phyloP scores from a whole-genome alignment of 495 filamentous ascomycete genomes.

The Hypoxylon fuscum region DNA sequence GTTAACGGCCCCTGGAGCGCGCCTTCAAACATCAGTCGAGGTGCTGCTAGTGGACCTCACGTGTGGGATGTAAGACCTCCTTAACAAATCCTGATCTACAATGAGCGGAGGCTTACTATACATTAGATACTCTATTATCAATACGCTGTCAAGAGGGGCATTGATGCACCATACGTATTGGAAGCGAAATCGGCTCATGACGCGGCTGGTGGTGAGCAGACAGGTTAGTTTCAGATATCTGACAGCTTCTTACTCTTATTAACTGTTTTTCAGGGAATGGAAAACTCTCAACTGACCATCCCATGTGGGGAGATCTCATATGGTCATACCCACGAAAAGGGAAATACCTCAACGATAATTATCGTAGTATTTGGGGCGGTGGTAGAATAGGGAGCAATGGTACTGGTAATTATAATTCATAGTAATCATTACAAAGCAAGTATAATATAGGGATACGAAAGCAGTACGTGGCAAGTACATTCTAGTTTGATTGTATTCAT shows the following conservation, averaged over 20 bases:
- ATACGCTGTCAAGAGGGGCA: conserved; percentile 34
- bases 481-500: too few relatives aligned
- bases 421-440: background rate
- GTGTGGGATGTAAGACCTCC: conserved; percentile 24
- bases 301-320: conserved; percentile 40
- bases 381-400: conserved; percentile 31
- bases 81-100: background rate
- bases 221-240: background rate
- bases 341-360: conserved; percentile 18
- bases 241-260: background rate
- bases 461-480: too few relatives aligned
- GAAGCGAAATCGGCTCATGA: conserved; percentile 22
- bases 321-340: conserved; percentile 34
- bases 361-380: conserved; percentile 38
- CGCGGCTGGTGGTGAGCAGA: conserved; percentile 2
- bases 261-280: background rate
- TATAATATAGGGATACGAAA: too few relatives aligned
- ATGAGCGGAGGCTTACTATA: background rate
- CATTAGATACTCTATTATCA: conserved; percentile 37
- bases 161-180: conserved; percentile 26
- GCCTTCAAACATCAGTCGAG: conserved; percentile 41
- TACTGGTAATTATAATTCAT: conserved; percentile 9
- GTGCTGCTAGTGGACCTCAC: conserved; percentile 36
- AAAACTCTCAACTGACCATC: conserved; percentile 21
- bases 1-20: conserved; percentile 48